Conservation (phyloP, 2,329 filamentous ascomycete species). For the Pseudogymnoascus sp. region DNA sequence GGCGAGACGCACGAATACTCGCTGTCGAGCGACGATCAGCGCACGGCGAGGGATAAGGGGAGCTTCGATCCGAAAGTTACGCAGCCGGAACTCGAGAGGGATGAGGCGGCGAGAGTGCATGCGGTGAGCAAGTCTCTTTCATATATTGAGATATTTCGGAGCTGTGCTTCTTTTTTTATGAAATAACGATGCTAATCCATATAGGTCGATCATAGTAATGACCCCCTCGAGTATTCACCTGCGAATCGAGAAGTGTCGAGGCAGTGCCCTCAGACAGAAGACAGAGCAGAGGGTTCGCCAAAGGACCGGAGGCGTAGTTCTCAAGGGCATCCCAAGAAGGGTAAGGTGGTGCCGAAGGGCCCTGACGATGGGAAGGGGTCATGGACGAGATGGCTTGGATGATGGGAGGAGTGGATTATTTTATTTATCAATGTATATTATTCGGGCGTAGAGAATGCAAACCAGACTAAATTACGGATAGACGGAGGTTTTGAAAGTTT, state of each 20-base stretch:
- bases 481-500: neutral
- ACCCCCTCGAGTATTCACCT: neutral
- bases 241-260: constrained; percentile 1
- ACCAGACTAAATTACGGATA: neutral
- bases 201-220: neutral
- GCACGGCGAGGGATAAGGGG: neutral
- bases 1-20: constrained; percentile 7
- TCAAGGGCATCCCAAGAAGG: constrained; percentile 6
- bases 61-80: neutral
- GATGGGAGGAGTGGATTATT: neutral
- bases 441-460: neutral
- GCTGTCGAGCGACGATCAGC: neutral
- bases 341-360: neutral
- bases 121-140: neutral
- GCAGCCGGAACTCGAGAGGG: neutral
- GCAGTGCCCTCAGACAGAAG: neutral
- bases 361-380: neutral
- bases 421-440: neutral
- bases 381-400: neutral
- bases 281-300: neutral
- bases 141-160: neutral
- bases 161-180: neutral
- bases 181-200: neutral
- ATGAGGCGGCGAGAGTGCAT: neutral
- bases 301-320: constrained; percentile 1